Conservation (phyloP, 352 stramenopile genomes). For the Phytopythium sindhum region DNA sequence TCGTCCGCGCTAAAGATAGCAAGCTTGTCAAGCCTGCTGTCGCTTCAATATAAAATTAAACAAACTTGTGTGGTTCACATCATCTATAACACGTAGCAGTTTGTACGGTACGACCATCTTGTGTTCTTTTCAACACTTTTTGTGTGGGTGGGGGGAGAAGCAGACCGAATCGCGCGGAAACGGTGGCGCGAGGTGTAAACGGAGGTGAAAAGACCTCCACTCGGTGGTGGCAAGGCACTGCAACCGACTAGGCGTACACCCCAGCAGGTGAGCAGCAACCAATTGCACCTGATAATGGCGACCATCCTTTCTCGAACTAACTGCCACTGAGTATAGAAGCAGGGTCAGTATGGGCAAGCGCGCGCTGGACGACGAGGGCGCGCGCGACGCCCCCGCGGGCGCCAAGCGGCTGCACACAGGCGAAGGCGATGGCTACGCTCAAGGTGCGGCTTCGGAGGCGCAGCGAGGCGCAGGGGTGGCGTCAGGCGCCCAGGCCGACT, state of each 20-base stretch:
- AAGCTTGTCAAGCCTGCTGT: not conserved
- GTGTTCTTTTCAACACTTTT: not conserved
- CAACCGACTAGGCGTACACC: not conserved
- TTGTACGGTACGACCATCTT: not conserved
- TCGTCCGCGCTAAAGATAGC: not conserved
- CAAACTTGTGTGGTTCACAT: not conserved
- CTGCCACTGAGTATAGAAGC: not conserved
- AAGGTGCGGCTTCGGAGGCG: too few species aligned
- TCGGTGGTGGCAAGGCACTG: not conserved
- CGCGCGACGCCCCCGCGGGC: not conserved
- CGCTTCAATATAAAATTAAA: slow-evolving; percentile 6
- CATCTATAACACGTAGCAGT: not conserved
- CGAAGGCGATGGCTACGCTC: too few species aligned
- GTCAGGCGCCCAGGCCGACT: not conserved
- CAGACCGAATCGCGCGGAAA: not conserved
- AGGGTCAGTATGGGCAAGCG: slow-evolving; percentile 2
- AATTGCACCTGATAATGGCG: too few species aligned
- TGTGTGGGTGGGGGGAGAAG: not conserved
- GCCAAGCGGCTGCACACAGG: not conserved
- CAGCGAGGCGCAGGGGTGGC: not conserved
- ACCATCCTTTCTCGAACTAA: not conserved
- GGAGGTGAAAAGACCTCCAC: not conserved
- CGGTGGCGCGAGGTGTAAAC: slow-evolving; percentile 11
- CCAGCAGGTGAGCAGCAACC: too few species aligned
- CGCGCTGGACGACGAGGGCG: not conserved